A percentile compares a stretch with the other conserved stretches of the same genome.
phyloP scores from a whole-genome alignment of 208 protist species.

The Borovskyia barvae region DNA sequence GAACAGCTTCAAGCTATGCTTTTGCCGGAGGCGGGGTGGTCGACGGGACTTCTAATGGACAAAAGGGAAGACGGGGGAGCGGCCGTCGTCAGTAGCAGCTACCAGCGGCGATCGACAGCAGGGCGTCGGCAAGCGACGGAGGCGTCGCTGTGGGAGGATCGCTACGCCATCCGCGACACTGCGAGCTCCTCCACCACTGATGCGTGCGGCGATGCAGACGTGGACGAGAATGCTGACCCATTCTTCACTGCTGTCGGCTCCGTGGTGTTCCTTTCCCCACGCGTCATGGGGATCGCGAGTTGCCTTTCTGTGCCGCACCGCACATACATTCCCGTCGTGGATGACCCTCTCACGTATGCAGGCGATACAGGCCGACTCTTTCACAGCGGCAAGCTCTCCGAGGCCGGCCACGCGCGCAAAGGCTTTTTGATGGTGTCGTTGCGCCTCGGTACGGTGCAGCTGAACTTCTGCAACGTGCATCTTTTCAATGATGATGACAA shows the following conservation, averaged over 20 bases:
- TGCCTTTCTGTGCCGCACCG: slow-evolving; percentile 76
- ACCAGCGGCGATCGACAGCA: neutral
- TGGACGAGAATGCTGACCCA: slow-evolving; percentile 15
- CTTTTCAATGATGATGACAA: slow-evolving; percentile 75
- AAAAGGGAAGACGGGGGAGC: slow-evolving; percentile 13
- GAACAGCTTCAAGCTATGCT: slow-evolving; percentile 32
- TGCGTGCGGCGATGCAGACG: slow-evolving; percentile 4
- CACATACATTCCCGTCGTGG: slow-evolving; percentile 66
- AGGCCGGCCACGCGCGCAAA: slow-evolving; percentile 62
- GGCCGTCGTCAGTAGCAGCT: slow-evolving; percentile 16
- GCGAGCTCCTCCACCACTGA: neutral
- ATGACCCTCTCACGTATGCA: slow-evolving; percentile 78
- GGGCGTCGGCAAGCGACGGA: neutral
- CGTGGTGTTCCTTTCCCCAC: slow-evolving; percentile 72
- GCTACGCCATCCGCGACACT: neutral
- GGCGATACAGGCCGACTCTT: slow-evolving; percentile 46
- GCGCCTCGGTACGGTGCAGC: slow-evolving; percentile 56
- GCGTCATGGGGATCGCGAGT: slow-evolving; percentile 69
- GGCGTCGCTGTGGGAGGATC: no score
- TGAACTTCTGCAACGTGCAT: slow-evolving; percentile 76
- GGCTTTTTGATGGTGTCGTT: slow-evolving; percentile 74
- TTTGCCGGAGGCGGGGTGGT: slow-evolving; percentile 75
- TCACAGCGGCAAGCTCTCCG: slow-evolving; percentile 57
- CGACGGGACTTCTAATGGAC: slow-evolving; percentile 74
- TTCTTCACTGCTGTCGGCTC: slow-evolving; percentile 69